Evolutionary conservation across 495 filamentous ascomycete genomes (phyloP).

Genomic region (Halenospora varia): DNA sequence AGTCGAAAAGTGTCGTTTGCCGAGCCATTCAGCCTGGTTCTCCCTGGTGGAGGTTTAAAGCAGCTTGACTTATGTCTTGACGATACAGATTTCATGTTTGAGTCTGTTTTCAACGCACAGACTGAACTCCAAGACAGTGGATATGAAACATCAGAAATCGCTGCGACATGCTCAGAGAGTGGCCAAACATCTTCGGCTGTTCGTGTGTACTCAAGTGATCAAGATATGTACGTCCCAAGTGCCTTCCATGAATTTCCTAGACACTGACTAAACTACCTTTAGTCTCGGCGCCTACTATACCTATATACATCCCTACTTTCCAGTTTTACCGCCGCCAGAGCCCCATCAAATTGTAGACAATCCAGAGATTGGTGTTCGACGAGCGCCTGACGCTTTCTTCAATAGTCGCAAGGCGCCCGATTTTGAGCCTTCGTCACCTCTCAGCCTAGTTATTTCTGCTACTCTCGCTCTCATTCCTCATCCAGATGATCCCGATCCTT

Average conservation of each 20-base stretch:
- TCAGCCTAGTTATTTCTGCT: constrained; percentile 53
- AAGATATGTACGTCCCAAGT: constrained; percentile 20
- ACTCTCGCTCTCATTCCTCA: constrained; percentile 52
- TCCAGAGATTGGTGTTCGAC: constrained; percentile 34
- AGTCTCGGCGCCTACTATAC: constrained; percentile 59
- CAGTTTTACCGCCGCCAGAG: constrained; percentile 51
- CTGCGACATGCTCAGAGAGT: constrained; percentile 22
- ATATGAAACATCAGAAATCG: constrained; percentile 17
- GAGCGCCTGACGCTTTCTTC: constrained; percentile 5
- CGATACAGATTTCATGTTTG: constrained; percentile 17
- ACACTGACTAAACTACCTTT: too few relatives aligned
- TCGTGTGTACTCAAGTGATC: constrained; percentile 16
- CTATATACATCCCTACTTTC: constrained; percentile 56
- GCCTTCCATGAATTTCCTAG: neutral
- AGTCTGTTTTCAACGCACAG: constrained; percentile 4
- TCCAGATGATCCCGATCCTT: constrained; percentile 44
- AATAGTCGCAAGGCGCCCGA: constrained; percentile 37
- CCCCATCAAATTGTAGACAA: constrained; percentile 38
- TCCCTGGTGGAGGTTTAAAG: constrained; percentile 14
- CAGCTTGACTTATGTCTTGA: constrained; percentile 14
- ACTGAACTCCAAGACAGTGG: constrained; percentile 24
- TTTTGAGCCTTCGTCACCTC: constrained; percentile 49
- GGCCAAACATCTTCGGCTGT: constrained; percentile 29
- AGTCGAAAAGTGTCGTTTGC: constrained; percentile 23
- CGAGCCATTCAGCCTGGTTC: constrained; percentile 2